phyloP scores from a whole-genome alignment of 2,329 filamentous ascomycete genomes.

The Chaetomiaceae sp. region DNA sequence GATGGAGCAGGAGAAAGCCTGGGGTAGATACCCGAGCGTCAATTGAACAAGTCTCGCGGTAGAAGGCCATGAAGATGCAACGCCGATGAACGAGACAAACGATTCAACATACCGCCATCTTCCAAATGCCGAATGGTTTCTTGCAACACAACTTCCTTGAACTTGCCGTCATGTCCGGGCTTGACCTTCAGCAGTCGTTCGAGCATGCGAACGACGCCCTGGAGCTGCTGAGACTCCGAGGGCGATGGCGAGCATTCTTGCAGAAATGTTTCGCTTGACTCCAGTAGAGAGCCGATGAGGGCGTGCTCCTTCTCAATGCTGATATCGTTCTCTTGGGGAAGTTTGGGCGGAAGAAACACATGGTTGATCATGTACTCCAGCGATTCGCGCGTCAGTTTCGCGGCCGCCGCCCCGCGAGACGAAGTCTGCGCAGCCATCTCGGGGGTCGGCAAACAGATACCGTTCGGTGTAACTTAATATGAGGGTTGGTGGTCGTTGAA shows the following conservation, averaged over 20 bases:
- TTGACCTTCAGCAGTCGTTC: conserved; percentile 8
- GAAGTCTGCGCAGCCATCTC: too few relatives aligned
- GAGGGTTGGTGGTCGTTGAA: too few relatives aligned
- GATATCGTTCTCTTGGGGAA: conserved; percentile 22
- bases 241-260: neutral
- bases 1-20: conserved; percentile 14
- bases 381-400: neutral
- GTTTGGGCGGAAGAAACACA: conserved; percentile 28
- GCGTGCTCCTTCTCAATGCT: conserved; percentile 1
- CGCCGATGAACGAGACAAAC: neutral
- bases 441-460: too few relatives aligned
- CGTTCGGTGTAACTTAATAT: too few relatives aligned
- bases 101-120: conserved; percentile 14
- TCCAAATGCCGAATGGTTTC: conserved; percentile 10
- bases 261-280: conserved; percentile 4
- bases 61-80: too few relatives aligned
- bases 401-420: too few relatives aligned
- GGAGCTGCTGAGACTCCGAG: neutral
- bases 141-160: neutral
- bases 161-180: conserved; percentile 11
- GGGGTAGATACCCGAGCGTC: neutral
- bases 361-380: conserved; percentile 10
- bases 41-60: neutral
- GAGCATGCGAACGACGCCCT: conserved; percentile 13
- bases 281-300: conserved; percentile 4